A percentile compares a stretch with the other conserved stretches of the same genome.
Conservation (phyloP, 1,284 basidiomycete genomes). For the Afroboletus lepidellus region DNA sequence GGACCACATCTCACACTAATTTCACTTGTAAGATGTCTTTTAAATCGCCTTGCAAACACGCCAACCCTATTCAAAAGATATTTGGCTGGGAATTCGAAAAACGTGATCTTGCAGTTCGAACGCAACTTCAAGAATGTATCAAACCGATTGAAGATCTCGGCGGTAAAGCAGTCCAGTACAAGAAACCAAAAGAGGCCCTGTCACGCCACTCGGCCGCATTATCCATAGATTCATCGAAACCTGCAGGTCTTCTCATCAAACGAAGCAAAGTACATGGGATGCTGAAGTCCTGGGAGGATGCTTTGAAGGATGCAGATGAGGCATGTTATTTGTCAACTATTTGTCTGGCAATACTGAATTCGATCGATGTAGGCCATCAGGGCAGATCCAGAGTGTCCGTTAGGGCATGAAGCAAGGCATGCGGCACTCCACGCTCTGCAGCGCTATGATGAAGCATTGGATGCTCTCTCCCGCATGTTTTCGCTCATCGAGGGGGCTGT, state of each 20-base stretch:
- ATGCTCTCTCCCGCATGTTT: not conserved
- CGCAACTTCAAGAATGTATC: not conserved
- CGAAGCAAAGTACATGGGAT: not conserved
- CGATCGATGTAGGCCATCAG: not conserved
- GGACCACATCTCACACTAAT: not conserved
- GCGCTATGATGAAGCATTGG: constrained; percentile 8
- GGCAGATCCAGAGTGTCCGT: not conserved
- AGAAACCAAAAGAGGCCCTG: not conserved
- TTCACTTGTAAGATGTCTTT: not conserved
- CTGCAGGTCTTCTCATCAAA: not conserved
- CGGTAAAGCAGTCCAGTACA: too few relatives aligned
- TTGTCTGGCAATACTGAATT: not conserved
- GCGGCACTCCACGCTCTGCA: too few relatives aligned
- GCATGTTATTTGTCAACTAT: not conserved
- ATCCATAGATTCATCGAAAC: not conserved
- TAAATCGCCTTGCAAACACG: not conserved
- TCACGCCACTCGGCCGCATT: not conserved
- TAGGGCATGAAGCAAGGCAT: too few relatives aligned
- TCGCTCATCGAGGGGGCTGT: not conserved
- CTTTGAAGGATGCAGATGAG: not conserved
- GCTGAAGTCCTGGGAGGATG: not conserved
- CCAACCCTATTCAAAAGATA: not conserved
- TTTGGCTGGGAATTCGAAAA: not conserved
- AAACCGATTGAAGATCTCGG: too few relatives aligned
- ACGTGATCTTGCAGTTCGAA: not conserved